phyloP scores from a whole-genome alignment of 352 stramenopile genomes.

The Globisporangium takayamanum region DNA sequence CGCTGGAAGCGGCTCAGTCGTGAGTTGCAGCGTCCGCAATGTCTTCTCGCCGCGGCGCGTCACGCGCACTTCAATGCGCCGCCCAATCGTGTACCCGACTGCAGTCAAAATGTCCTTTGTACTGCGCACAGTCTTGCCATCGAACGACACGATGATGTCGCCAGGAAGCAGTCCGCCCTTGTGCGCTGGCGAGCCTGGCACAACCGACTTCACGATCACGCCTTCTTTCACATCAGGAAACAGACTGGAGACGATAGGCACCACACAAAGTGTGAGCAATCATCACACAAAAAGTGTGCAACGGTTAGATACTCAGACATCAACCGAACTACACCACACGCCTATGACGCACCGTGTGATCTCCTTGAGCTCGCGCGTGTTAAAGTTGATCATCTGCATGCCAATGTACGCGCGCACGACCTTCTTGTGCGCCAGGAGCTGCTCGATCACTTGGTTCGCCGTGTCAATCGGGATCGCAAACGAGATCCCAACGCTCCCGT shows the following conservation, averaged over 20 bases:
- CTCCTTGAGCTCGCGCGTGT: slow-evolving; percentile 54
- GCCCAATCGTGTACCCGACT: slow-evolving; percentile 67
- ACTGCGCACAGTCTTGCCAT: slow-evolving; percentile 56
- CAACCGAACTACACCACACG: background rate
- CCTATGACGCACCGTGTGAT: slow-evolving; percentile 32
- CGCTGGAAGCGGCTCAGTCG: slow-evolving; percentile 57
- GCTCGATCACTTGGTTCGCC: slow-evolving; percentile 83
- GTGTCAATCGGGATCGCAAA: slow-evolving; percentile 93
- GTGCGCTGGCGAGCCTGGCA: slow-evolving; percentile 67
- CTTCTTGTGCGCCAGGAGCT: slow-evolving; percentile 84
- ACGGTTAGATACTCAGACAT: too few relatives aligned
- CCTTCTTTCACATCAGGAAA: slow-evolving; percentile 74
- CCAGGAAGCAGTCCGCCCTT: slow-evolving; percentile 65
- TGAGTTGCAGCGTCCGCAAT: slow-evolving; percentile 42
- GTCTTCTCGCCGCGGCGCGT: slow-evolving; percentile 50
- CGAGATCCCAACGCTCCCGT: slow-evolving; percentile 83
- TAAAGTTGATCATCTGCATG: slow-evolving; percentile 89
- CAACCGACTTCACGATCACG: slow-evolving; percentile 81
- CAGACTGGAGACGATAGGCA: slow-evolving; percentile 17
- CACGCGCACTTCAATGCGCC: slow-evolving; percentile 59
- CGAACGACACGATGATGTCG: slow-evolving; percentile 75
- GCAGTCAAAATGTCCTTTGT: slow-evolving; percentile 72
- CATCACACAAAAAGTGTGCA: background rate
- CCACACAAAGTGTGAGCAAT: background rate
- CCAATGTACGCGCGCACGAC: slow-evolving; percentile 89